These are phyloP conservation scores for Quercus wislizeni DNA, from an alignment of 306 rosid species.

Conservation along the genomic window DNA sequence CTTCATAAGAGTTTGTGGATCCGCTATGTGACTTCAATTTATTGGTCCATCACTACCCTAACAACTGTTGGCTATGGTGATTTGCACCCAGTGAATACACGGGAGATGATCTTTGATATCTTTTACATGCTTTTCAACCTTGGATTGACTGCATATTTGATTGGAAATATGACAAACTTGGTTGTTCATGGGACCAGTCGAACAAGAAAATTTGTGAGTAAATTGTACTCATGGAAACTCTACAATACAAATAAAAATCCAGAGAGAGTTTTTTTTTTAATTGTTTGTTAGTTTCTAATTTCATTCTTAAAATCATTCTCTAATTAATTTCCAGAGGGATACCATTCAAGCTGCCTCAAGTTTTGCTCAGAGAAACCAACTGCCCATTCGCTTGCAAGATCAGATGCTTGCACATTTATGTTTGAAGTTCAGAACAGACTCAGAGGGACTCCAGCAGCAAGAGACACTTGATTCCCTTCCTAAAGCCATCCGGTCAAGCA, in stretches of 20 bases:
- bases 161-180: slow-evolving; percentile 97
- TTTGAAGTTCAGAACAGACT: slow-evolving; percentile 82
- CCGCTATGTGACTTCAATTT: slow-evolving; percentile 74
- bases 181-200: slow-evolving; percentile 92
- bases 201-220: slow-evolving; percentile 82
- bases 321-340: slow-evolving; percentile 60
- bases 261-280: background rate
- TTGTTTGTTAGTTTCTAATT: background rate
- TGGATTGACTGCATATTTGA: slow-evolving; percentile 88
- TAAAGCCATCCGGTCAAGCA: slow-evolving; percentile 88
- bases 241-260: background rate
- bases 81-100: slow-evolving; percentile 79
- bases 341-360: slow-evolving; percentile 96
- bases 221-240: background rate
- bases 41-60: slow-evolving; percentile 92
- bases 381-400: slow-evolving; percentile 77
- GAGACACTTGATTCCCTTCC: slow-evolving; percentile 93
- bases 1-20: slow-evolving; percentile 52
- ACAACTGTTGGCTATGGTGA: slow-evolving; percentile 95
- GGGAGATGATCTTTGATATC: slow-evolving; percentile 87
- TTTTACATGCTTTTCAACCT: slow-evolving; percentile 87
- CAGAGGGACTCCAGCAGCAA: slow-evolving; percentile 95
- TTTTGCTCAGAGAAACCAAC: slow-evolving; percentile 83
- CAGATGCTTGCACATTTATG: slow-evolving; percentile 97
- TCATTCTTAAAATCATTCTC: background rate